phyloP scores from a whole-genome alignment of 2,329 filamentous ascomycete genomes.

The Fusarium sp. region DNA sequence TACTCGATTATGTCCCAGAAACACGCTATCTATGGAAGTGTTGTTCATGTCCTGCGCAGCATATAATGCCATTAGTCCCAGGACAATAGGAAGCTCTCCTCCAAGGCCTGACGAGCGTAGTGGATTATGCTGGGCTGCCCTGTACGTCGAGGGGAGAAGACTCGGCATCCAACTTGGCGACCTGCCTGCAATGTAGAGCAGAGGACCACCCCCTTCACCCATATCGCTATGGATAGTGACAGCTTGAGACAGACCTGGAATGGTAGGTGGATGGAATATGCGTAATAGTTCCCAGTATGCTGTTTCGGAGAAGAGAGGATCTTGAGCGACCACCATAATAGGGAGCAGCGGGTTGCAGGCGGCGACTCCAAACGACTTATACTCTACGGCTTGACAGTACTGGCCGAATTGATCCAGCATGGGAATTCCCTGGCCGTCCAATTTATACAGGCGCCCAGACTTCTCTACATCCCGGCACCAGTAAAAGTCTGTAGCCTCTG shows the following conservation, averaged over 20 bases:
- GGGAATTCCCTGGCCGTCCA: conserved; percentile 4
- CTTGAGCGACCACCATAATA: conserved; percentile 48
- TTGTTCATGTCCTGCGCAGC: conserved; percentile 11
- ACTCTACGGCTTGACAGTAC: conserved; percentile 4
- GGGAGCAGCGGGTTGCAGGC: conserved; percentile 55
- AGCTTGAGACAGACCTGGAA: conserved; percentile 49
- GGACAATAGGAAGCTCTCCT: conserved; percentile 55
- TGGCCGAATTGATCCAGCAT: background rate
- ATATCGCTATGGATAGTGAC: conserved; percentile 38
- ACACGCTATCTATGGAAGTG: conserved; percentile 38
- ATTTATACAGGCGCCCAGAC: conserved; percentile 5
- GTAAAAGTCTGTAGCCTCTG: conserved; percentile 32
- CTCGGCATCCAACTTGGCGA: conserved; percentile 55
- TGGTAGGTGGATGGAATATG: conserved; percentile 42
- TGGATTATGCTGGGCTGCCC: conserved; percentile 14
- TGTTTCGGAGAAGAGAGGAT: conserved; percentile 24
- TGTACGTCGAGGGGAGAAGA: conserved; percentile 53
- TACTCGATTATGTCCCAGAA: conserved; percentile 39
- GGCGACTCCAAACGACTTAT: conserved; percentile 51
- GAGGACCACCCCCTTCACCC: conserved; percentile 15
- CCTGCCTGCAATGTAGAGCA: conserved; percentile 51
- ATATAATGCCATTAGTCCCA: conserved; percentile 57
- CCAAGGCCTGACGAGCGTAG: conserved; percentile 51
- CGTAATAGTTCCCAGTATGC: conserved; percentile 50
- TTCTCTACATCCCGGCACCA: conserved; percentile 36